Base-by-base conservation (phyloP, 2,329 filamentous ascomycete species). In the Fusarium sp. region DNA sequence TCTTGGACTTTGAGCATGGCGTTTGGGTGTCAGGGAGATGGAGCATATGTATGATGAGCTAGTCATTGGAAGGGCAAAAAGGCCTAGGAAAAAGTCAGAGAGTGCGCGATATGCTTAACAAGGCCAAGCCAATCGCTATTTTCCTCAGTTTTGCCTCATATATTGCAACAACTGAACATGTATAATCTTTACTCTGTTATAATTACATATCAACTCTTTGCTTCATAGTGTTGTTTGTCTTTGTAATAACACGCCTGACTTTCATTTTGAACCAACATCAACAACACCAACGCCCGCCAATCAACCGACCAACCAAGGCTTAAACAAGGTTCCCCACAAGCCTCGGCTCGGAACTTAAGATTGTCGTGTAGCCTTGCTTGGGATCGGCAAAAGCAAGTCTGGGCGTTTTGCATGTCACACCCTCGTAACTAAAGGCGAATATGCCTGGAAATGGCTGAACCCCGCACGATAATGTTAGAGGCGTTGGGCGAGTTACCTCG, bases 1-100 rank as follows among this genome's bases (percentile, higher is more conserved):
- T 70, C 50, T 68, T 62, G 59, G 60, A 69, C 59, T 74, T 72
- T 76, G 61, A 75, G 74, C 74, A 76, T 55, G 74, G 74, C 74
- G 74, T 76, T 76, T 44, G 24, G 69, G 70, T 22, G 55, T 61
- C 42, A 50, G 52, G 48, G 38, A 64, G 63, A 59, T 66, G 51
- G 26, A 28, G 42, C n/a, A 24, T 54, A 48, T 72, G 49, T 63
- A 54, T 14, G 45, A 66, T 48, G 22, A 28, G 26, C 26, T 28
- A 28, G 26, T 15, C 43, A 48, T 20, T 46, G 45, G 39, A 64
- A 54, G 58, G 49, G 40, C 40, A 55, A 39, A 58, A 59, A 48
- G 52, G 34, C 34, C 40, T 9, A 42, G 33, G 56, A 60, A 68
- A 64, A 64, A 45, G 17, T 18, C 40, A 39, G 33, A 20, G 36